These are phyloP conservation scores for Trifolium subterraneum DNA, from an alignment of 306 rosid genomes.

Conservation along the genomic window DNA sequence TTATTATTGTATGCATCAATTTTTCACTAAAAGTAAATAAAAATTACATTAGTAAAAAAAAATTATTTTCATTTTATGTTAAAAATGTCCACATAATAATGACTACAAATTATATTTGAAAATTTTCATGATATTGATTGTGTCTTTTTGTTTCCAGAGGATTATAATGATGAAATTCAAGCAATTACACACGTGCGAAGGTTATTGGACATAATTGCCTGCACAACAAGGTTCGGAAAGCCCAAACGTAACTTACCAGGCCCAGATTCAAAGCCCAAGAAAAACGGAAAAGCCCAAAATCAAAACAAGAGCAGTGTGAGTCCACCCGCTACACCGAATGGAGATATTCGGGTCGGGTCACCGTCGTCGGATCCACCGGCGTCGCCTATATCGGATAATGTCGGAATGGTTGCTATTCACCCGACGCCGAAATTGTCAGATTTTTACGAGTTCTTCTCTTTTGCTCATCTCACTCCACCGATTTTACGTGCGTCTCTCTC, in stretches of 20 bases:
- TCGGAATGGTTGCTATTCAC: conserved; percentile 90
- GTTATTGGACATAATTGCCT: conserved; percentile 76
- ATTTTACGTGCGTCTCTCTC: conserved; percentile 63
- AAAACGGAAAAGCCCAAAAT: conserved; percentile 54
- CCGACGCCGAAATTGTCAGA: conserved; percentile 90
- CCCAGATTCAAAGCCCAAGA: conserved; percentile 74
- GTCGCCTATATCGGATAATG: conserved; percentile 68
- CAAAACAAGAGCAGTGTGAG: conserved; percentile 42
- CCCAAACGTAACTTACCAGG: conserved; percentile 55
- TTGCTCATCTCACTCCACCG: conserved; percentile 77
- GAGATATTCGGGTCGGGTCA: conserved; percentile 47
- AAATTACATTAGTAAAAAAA: too few species aligned
- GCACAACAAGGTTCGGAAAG: conserved; percentile 76
- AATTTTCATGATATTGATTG: background rate
- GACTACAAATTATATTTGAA: background rate
- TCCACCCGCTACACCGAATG: conserved; percentile 59
- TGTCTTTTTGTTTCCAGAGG: conserved; percentile 51
- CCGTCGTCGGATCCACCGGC: conserved; percentile 47
- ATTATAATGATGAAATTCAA: conserved; percentile 61
- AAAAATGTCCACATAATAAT: too few species aligned
- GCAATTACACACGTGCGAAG: conserved; percentile 78
- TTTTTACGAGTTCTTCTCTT: conserved; percentile 88
- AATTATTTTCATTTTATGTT: too few species aligned
- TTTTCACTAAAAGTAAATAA: too few species aligned
- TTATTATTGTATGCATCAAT: too few species aligned